Base-by-base conservation (phyloP, 495 filamentous ascomycete species). In the Penicillium mononematosum region DNA sequence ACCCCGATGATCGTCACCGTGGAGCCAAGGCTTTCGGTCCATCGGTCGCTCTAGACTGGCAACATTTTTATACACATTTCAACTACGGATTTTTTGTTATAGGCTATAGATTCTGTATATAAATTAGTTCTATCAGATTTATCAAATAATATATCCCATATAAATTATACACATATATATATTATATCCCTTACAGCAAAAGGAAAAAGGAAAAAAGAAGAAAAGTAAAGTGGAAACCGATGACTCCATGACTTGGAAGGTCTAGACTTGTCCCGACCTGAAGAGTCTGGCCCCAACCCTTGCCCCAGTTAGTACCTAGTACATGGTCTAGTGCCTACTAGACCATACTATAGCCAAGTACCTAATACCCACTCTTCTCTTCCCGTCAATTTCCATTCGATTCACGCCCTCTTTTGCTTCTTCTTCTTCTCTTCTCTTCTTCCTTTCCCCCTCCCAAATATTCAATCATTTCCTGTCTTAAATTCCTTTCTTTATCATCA, bases 221-320 rank as follows among this genome's bases (percentile, higher is more conserved):
- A 25, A 22, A 31, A 16, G n/a, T 25, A 25, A 25, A 25, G 24
- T 27, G 25, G 63, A 68, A 67, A 59, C 64, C 61, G 56, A 69
- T 51, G 66, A 69, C 61, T 59, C 36, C 36, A 53, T 53, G 50
- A 53, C 50, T 46, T 41, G 36, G 34, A 43, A 43, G 61, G 61
- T 69, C 66, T 67, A 69, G 66, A 69, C 60, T 61, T 61, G 4
- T 29, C 27, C 32, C 34, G 47, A 56, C 51, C 47, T 45, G 47
- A 52, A 51, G 53, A 57, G 61, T 60, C 61, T 63, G 42, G 62
- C 56, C 49, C 45, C 47, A 20, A 19, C 41, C 41, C 41, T 60
- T 44, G 61, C 46, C 47, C 39, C 45, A 20, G 19, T 50, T 19
- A 16, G 58, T 62, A 58, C 58, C 32, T 14, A 39, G 53, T 68